Base-by-base conservation (phyloP, 106 monocot species). In the Hemerocallis citrina region DNA sequence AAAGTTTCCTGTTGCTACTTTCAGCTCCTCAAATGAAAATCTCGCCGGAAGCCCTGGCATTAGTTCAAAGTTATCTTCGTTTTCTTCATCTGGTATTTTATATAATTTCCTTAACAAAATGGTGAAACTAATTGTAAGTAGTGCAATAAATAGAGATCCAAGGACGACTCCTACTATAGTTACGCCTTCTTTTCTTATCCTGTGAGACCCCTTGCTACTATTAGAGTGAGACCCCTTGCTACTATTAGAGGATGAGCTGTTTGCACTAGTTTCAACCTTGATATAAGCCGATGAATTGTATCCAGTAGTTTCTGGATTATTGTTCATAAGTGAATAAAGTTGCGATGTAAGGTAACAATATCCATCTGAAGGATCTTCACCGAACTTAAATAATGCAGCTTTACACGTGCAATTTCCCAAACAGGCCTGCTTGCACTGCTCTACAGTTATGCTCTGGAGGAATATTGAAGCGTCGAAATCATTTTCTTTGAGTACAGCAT, bases 371-470 rank as follows among this genome's bases (percentile, higher is more conserved):
- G 34, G 17, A 70, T 77, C 65, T 16, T 34, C 23, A 8, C 22
- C 19, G 46, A 74, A 67, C 25, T 66, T 47, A 49, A 82, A 82
- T n/a, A n/a, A n/a, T 15, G 42, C 82, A 7, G 70, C 77, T 29
- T 74, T 69, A 16, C 77, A 82, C 16, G 73, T 66, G n/a, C 74
- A 77, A 36, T 70, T 63, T 8, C 24, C 60, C 75, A 80, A 61
- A 23, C 84, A 85, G 39, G 80, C 72, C 22, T 66, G 21, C 56
- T 62, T 76, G 66, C 85, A 79, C 45, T 32, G 59, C 19, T 74
- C 55, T 63, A 51, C 59, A 3, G 22, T 66, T 15, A 20, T 46
- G 36, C n/a, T 6, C 15, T 37, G 3, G 16, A 36, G 28, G 4
- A n/a, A n/a, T n/a, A 15, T 12, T 4, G 6, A 17, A 20, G 43